Evolutionary conservation across 768 basidiomycete genomes (phyloP).

Genomic region (Lepiota venenata): DNA sequence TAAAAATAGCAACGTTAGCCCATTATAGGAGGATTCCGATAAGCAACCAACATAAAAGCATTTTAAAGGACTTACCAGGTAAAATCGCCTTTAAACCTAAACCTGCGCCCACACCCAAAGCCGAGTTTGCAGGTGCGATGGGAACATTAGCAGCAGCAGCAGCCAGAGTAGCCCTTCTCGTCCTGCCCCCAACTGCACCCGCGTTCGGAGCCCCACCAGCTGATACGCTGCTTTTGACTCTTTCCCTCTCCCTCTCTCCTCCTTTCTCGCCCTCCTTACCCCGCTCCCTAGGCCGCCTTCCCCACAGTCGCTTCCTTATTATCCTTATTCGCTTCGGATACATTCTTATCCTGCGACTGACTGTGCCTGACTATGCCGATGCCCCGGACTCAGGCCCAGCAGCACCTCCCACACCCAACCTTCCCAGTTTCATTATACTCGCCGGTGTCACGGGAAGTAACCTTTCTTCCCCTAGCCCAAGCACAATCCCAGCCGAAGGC

Average conservation of each 20-base stretch:
- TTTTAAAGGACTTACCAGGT: conserved; percentile 46
- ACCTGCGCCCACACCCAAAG: conserved; percentile 30
- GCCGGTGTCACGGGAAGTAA: conserved; percentile 85
- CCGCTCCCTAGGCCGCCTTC: neutral
- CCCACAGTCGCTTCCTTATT: neutral
- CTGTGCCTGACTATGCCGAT: neutral
- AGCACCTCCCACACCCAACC: conserved; percentile 41
- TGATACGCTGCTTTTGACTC: conserved; percentile 8
- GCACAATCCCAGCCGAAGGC: neutral
- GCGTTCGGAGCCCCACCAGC: conserved; percentile 8
- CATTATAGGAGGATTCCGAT: neutral
- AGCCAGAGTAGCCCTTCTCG: conserved; percentile 9
- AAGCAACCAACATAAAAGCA: conserved; percentile 1
- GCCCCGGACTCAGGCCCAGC: neutral
- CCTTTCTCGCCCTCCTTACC: neutral
- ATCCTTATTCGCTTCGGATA: neutral
- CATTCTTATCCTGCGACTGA: neutral
- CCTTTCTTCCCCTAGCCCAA: neutral
- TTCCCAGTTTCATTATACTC: conserved; percentile 86
- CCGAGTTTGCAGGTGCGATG: conserved; percentile 15
- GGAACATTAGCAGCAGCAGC: neutral
- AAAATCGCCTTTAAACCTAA: conserved; percentile 69
- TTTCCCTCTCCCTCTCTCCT: neutral
- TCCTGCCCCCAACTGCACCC: conserved; percentile 15
- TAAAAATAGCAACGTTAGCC: neutral